Conservation (phyloP, 495 filamentous ascomycete species). For the Bacidia rubella region DNA sequence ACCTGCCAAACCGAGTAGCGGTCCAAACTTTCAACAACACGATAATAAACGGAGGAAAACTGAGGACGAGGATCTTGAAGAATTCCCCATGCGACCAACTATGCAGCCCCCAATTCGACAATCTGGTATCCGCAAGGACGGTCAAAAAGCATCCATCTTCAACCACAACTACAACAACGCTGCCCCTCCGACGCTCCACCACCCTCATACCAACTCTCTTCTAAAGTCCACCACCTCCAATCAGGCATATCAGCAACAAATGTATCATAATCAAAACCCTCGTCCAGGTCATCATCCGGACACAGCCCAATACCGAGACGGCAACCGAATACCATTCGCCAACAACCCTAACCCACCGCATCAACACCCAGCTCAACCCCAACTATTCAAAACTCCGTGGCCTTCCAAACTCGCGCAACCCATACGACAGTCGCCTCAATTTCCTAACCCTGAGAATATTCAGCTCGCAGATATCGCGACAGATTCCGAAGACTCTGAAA, state of each 20-base stretch:
- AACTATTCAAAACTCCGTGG: conserved; percentile 40
- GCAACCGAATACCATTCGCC: conserved; percentile 72
- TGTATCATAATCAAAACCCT: conserved; percentile 36
- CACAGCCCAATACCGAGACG: conserved; percentile 70
- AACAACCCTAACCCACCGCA: conserved; percentile 43
- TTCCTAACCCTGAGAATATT: conserved; percentile 66
- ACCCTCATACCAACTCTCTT: conserved; percentile 22
- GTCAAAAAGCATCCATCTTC: conserved; percentile 48
- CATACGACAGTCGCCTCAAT: conserved; percentile 54
- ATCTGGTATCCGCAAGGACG: conserved; percentile 62
- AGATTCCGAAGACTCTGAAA: conserved; percentile 80
- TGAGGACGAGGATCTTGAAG: conserved; percentile 40
- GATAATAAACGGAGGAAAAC: conserved; percentile 46
- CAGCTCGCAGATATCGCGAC: conserved; percentile 87
- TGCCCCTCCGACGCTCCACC: conserved; percentile 31
- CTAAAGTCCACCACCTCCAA: conserved; percentile 18
- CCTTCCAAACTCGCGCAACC: conserved; percentile 34
- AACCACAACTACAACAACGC: conserved; percentile 47
- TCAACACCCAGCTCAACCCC: conserved; percentile 21
- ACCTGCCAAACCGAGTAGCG: conserved; percentile 29
- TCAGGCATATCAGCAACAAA: conserved; percentile 27
- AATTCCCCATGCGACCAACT: conserved; percentile 35
- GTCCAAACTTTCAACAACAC: conserved; percentile 31
- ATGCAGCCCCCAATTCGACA: conserved; percentile 77
- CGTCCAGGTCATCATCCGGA: conserved; percentile 57